These are phyloP conservation scores for Aureobasidium sp. DNA, from an alignment of 2,329 filamentous ascomycete genomes.

Conservation along the genomic window DNA sequence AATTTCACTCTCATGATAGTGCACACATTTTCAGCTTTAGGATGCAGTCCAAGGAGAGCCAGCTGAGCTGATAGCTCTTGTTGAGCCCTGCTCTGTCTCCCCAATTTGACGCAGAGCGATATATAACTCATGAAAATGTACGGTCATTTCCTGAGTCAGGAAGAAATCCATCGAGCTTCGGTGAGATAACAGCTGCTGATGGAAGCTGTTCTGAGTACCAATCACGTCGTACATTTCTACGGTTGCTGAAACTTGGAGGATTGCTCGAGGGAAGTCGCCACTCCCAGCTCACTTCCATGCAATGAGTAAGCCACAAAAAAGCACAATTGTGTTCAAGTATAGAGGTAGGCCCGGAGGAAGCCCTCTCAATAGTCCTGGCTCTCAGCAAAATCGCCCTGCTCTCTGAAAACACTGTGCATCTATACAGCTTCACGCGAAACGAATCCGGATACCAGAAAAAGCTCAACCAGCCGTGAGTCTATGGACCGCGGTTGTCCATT, in stretches of 20 bases:
- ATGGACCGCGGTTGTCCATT: not conserved
- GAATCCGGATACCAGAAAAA: not conserved
- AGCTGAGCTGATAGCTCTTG: not conserved
- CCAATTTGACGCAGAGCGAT: not conserved
- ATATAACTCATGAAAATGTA: not conserved
- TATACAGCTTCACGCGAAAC: not conserved
- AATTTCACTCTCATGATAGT: not conserved
- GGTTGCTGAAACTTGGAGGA: not conserved
- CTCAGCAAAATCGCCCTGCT: not conserved
- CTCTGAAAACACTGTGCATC: not conserved
- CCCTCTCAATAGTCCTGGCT: not conserved
- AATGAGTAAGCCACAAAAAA: too few relatives aligned
- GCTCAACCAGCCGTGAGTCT: not conserved
- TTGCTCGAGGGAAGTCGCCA: too few relatives aligned
- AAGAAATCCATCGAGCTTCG: not conserved
- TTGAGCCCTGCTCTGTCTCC: not conserved
- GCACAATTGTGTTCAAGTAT: too few relatives aligned
- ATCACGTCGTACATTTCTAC: not conserved
- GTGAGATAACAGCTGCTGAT: not conserved
- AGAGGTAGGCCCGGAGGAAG: not conserved
- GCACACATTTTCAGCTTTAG: not conserved
- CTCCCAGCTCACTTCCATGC: too few relatives aligned
- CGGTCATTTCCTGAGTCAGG: not conserved
- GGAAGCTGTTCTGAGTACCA: not conserved
- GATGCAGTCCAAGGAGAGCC: not conserved